Evolutionary conservation across 208 protist species (phyloP), one percentile per base, ranked within the genome.

Genomic region (Acanthamoeba castellanii): DNA sequence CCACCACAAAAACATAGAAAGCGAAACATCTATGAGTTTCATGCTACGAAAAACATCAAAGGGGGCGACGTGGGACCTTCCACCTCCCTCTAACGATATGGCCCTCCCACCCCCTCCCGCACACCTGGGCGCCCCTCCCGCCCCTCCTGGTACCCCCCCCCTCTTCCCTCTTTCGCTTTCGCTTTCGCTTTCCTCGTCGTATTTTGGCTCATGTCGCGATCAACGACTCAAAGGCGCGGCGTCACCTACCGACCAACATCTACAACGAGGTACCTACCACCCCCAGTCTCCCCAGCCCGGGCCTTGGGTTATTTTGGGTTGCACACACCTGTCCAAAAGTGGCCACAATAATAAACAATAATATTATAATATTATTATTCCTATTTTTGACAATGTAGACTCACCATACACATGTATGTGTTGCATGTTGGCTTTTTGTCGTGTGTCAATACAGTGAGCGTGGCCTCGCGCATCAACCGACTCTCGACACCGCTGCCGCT

Each of bases 11-110:
- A 7, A 20, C 16, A 16, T 20, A 57, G 16, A 57, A 27, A 64
- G 20, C 59, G 59, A 64, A 64, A 64, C 9, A n/a, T n/a, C 59
- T 4, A 64, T 64, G 59, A 64, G 59, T 27, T 64, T 64, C 59
- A 64, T 52, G 7, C 11, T 16, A 7, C 5, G 59, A 64, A 27
- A 16, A 64, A 5, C 59, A 16, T 64, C 59, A 2, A 64, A 64
- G 18, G 59, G 59, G 59, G 68, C 68, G n/a, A 76, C 32, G 68
- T 76, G 68, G 68, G 68, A 45, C 68, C 68, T 32, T n/a, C 68
- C 68, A 11, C 68, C 68, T 4, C 68, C 68, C 11, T n/a, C n/a
- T n/a, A 76, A 76, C 9, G 59, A 64, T 16, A 64, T 64, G 59
- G 13, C 59, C 11, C 59, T 64, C 20, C 59, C 59, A 22, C 59